Base-by-base conservation (phyloP, 345 rosid genomes). In the Abelmoschus esculentus region DNA sequence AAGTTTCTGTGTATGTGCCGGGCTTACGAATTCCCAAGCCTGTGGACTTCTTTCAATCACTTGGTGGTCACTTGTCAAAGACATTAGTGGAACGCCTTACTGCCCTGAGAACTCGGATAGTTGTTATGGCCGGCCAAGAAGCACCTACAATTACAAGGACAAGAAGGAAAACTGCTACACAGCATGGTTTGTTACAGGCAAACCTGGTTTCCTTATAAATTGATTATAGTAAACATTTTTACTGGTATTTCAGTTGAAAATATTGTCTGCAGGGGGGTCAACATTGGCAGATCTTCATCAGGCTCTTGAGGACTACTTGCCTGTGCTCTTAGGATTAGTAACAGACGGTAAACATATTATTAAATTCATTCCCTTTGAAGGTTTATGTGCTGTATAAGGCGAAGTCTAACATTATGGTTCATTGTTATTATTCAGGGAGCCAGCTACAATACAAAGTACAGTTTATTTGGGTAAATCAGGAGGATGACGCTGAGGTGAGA, bases 91-190 rank as follows among this genome's bases (percentile, higher is more conserved):
- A 92, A 76, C 90, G 92, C 55, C 78, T 96, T 73, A 80, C 93
- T 66, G 97, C 97, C 69, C 78, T 91, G 63, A 84, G 98, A 84
- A 89, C 93, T 52, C 97, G 98, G 62, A 85, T 96, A 40, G 98
- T 96, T 50, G 96, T 92, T 72, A 96, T 96, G 98, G 99, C 97
- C 53, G 87, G 86, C 52, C 99, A 96, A 84, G 98, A 96, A 87
- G 97, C 87, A 32, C 97, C 99, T 38, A 96, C 98, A 49, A 83
- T 90, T 61, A 86, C 98, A 29, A 85, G 98, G 82, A 86, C 98
- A 40, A 85, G 92, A 76, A 92, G 98, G 80, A 92, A 84, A 86
- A 86, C 83, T 79, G 86, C 90, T 70, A 91, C 99, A 44, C 99
- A 96, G 73, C 98, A 96, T 78, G 98, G 99, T 92, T 75, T 71